Evolutionary conservation across 2,329 filamentous ascomycete species (phyloP).

Genomic region (Fusarium drepaniforme): DNA sequence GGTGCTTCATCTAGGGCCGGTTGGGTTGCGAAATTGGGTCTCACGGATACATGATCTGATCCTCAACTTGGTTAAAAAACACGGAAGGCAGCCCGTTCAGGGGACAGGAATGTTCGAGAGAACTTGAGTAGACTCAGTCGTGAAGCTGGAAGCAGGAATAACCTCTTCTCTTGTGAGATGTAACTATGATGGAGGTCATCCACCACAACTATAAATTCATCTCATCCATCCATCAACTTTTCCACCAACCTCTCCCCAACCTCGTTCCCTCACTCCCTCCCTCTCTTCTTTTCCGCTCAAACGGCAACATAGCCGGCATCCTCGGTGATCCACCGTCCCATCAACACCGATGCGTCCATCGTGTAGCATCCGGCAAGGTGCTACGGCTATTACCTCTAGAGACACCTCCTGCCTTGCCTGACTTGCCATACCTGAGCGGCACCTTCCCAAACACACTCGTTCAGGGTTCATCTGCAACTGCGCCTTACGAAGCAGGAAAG

Average conservation of each 20-base stretch:
- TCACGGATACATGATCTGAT: conserved; percentile 1
- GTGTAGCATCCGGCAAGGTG: conserved; percentile 2
- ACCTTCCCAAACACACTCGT: conserved; percentile 27
- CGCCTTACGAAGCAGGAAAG: conserved; percentile 12
- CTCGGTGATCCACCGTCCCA: conserved; percentile 25
- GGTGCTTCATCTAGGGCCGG: neutral
- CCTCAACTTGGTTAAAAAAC: neutral
- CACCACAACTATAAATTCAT: conserved; percentile 25
- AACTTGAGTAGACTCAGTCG: neutral
- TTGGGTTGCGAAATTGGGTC: neutral
- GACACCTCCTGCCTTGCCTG: neutral
- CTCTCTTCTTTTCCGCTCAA: neutral
- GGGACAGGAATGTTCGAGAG: neutral
- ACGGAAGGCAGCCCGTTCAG: neutral
- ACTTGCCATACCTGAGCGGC: conserved; percentile 7
- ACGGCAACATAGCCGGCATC: neutral
- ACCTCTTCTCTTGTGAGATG: conserved; percentile 5
- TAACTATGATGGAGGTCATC: conserved; percentile 9
- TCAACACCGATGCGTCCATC: conserved; percentile 17
- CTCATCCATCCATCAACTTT: conserved; percentile 3
- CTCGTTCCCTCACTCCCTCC: neutral
- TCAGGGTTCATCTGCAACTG: conserved; percentile 16
- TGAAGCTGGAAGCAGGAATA: neutral
- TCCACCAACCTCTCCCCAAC: neutral
- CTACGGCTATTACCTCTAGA: neutral